Percentiles rank a stretch among this genome's conserved stretches.
Evolutionary conservation across 805 yeast species (phyloP).

Genomic region (Candida oleophila): DNA sequence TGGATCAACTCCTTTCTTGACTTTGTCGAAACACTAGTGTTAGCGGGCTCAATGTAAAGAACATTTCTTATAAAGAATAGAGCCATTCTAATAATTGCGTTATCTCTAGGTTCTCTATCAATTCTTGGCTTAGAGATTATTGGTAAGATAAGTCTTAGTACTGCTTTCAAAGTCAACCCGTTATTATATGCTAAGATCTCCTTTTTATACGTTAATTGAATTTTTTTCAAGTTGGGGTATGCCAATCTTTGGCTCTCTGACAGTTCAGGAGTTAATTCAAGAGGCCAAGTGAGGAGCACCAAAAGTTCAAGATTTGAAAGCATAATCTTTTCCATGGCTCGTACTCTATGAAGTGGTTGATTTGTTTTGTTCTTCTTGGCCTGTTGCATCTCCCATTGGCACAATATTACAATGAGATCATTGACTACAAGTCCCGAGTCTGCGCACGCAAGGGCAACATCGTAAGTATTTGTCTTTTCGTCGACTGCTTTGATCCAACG

Average conservation of each 20-base stretch:
- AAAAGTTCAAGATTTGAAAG: slow-evolving; percentile 73
- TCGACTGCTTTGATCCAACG: slow-evolving; percentile 87
- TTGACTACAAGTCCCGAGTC: slow-evolving; percentile 70
- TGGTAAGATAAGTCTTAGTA: slow-evolving; percentile 66
- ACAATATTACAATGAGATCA: slow-evolving; percentile 73
- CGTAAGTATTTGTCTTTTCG: slow-evolving; percentile 64
- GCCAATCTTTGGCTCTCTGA: slow-evolving; percentile 55
- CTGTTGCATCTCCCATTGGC: slow-evolving; percentile 62
- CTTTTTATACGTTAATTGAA: slow-evolving; percentile 72
- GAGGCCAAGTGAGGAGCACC: slow-evolving; percentile 85
- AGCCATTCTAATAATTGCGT: slow-evolving; percentile 68
- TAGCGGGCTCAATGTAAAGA: slow-evolving; percentile 73
- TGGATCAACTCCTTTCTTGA: slow-evolving; percentile 32
- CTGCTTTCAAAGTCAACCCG: slow-evolving; percentile 67
- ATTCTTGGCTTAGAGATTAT: slow-evolving; percentile 48
- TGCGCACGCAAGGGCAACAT: slow-evolving; percentile 85
- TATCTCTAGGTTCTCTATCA: slow-evolving; percentile 69
- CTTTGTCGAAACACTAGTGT: slow-evolving; percentile 46
- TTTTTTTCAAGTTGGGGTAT: slow-evolving; percentile 59
- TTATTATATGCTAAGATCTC: slow-evolving; percentile 54
- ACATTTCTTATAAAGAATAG: slow-evolving; percentile 75
- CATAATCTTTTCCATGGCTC: slow-evolving; percentile 59
- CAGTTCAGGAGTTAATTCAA: slow-evolving; percentile 60
- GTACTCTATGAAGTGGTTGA: slow-evolving; percentile 20
- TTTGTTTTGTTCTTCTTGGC: slow-evolving; percentile 23